Base-by-base conservation (phyloP, 352 stramenopile genomes). In the Phytophthora cryptogea region DNA sequence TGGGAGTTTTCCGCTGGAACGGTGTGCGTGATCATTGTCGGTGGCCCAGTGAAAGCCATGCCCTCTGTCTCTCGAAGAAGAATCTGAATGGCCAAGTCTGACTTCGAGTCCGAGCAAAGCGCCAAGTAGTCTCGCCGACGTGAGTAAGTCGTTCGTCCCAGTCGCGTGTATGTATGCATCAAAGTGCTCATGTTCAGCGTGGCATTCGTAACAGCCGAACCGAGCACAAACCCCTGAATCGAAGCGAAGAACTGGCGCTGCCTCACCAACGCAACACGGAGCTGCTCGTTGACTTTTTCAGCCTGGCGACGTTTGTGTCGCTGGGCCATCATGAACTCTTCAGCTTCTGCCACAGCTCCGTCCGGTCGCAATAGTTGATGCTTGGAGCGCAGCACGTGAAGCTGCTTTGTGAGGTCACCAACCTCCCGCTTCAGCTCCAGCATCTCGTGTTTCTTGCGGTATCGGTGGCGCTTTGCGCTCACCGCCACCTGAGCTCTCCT, bases 81-180 rank as follows among this genome's bases (percentile, higher is more conserved):
- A 36, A 87, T 74, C 9, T 86, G 68, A 1, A 74, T 65, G 13
- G 78, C 78, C 58, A 88, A 63, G 6, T 86, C 68, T 0, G 83
- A 56, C 60, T 88, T 88, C 0, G 63, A 68, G 45, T 74, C 66
- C 8, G 43, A 63, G 51, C 78, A 85, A 16, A 83, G 67, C 17
- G 53, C 46, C 20, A 83, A 54, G 55, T 74, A 80, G 59, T 88
- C 78, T 10, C 75, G 76, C 27, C 43, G 43, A 8, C 78, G 73
- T n/a, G 70, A 62, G 10, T 63, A 66, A n/a, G 55, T 28, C 31
- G 70, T 74, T 33, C 40, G 64, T 13, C 73, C 71, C n/a, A 88
- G 33, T 5, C 58, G 68, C n/a, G 76, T 87, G 65, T 77, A 86
- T 6, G 74, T 87, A 48, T 89, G 76, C 14, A 89, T 43, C 20